A percentile compares a stretch with the other conserved stretches of the same genome.
These are phyloP conservation scores for Xylaria telfairii DNA, from an alignment of 495 filamentous ascomycete species.

Conservation along the genomic window DNA sequence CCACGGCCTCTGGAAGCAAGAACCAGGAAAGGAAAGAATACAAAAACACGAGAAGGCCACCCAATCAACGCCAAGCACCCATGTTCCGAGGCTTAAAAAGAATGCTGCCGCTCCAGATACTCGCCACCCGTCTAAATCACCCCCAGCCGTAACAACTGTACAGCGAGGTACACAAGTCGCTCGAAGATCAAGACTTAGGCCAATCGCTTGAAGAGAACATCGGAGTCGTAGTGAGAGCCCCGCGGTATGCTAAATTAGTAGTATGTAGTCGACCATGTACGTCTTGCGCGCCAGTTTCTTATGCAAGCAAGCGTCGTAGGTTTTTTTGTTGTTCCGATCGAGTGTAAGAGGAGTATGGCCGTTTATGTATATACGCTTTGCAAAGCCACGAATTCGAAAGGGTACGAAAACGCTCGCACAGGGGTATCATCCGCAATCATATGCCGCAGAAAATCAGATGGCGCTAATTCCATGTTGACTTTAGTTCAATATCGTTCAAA, in stretches of 20 bases:
- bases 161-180: neutral
- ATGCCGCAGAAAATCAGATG: slow-evolving; percentile 11
- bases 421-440: slow-evolving; percentile 22
- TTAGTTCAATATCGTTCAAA: slow-evolving; percentile 5
- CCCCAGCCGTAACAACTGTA: neutral
- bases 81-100: neutral
- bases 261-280: neutral
- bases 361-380: slow-evolving; percentile 18
- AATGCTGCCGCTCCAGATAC: slow-evolving; percentile 20
- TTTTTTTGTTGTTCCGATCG: neutral
- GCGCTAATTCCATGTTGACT: neutral
- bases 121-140: neutral
- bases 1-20: slow-evolving; percentile 30
- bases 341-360: neutral
- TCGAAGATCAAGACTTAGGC: neutral
- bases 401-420: slow-evolving; percentile 11
- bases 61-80: slow-evolving; percentile 13
- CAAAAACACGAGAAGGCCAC: slow-evolving; percentile 19
- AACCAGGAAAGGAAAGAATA: slow-evolving; percentile 7
- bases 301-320: neutral
- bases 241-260: slow-evolving; percentile 17
- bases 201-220: neutral
- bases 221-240: neutral
- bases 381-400: slow-evolving; percentile 13
- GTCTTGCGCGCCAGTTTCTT: neutral